A percentile compares a stretch with the other conserved stretches of the same genome.
phyloP scores from a whole-genome alignment of 129 eudicot genomes.

The Mikania micrantha region DNA sequence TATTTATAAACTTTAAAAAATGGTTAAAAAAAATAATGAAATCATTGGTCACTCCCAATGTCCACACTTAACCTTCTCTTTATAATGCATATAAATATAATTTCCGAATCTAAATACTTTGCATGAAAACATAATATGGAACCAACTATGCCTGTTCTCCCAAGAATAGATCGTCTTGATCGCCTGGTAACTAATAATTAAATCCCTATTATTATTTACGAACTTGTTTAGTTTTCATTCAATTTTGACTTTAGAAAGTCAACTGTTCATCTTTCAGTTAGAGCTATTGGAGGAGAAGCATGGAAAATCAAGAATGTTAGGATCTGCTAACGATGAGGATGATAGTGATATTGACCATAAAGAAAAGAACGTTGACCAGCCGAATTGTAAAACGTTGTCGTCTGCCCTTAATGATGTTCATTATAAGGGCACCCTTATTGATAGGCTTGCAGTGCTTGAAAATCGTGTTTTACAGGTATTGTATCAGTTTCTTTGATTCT shows the following conservation, averaged over 20 bases:
- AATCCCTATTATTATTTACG: background rate
- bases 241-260: background rate
- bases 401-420: conserved; percentile 68
- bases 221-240: background rate
- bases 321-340: background rate
- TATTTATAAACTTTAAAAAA: too few species aligned
- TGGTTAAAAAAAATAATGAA: too few species aligned
- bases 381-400: conserved; percentile 32
- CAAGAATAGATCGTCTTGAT: conserved; percentile 76
- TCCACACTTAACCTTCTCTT: background rate
- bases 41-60: background rate
- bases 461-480: conserved; percentile 58
- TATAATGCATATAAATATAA: background rate
- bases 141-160: conserved; percentile 55
- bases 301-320: conserved; percentile 29
- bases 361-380: background rate
- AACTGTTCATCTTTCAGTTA: conserved; percentile 34
- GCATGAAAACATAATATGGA: conserved; percentile 26
- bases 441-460: conserved; percentile 58
- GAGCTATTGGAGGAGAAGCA: conserved; percentile 61
- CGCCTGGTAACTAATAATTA: conserved; percentile 45
- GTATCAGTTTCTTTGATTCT: background rate
- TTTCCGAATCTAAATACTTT: background rate
- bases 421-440: conserved; percentile 70
- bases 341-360: conserved; percentile 2